These are phyloP conservation scores for Pycnococcus provasolii DNA, from an alignment of 139 green algal genomes.

Conservation along the genomic window DNA sequence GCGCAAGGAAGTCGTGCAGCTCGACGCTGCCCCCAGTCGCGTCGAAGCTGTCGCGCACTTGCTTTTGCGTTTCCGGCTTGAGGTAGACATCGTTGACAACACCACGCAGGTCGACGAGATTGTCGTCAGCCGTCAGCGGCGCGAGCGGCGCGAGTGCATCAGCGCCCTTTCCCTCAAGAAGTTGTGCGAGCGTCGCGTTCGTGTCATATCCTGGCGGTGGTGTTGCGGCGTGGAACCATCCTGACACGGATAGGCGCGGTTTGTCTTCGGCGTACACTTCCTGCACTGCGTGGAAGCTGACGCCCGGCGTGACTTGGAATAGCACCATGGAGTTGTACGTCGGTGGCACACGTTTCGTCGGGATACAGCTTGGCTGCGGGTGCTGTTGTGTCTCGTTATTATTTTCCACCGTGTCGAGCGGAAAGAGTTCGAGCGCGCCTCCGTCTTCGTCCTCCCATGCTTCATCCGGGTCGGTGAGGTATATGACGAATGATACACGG, in stretches of 20 bases:
- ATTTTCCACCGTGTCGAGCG: constrained; percentile 11
- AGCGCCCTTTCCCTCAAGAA: constrained; percentile 22
- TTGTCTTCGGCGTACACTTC: constrained; percentile 48
- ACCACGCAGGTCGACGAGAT: constrained; percentile 30
- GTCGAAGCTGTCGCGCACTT: constrained; percentile 50
- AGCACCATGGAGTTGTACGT: constrained; percentile 73
- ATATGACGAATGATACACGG: constrained; percentile 77
- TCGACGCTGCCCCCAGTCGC: constrained; percentile 57
- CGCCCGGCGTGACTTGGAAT: constrained; percentile 66
- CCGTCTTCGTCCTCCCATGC: constrained; percentile 58
- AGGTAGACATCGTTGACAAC: constrained; percentile 70
- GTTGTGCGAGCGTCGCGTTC: constrained; percentile 51
- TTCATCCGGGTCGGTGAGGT: constrained; percentile 75
- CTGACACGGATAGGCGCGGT: constrained; percentile 42
- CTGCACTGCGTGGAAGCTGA: constrained; percentile 70
- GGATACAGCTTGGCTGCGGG: constrained; percentile 8
- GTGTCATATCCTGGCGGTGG: constrained; percentile 37
- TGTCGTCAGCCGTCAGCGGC: constrained; percentile 17
- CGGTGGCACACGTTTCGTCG: constrained; percentile 28
- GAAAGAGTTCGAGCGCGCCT: constrained; percentile 76
- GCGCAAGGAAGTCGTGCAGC: constrained; percentile 52
- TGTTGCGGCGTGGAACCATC: constrained; percentile 65
- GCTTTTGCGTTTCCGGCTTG: constrained; percentile 11
- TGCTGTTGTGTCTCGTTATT: not conserved
- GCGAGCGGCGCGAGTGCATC: not conserved